Base-by-base conservation (phyloP, 1,284 basidiomycete species). In the Trametes versicolor region DNA sequence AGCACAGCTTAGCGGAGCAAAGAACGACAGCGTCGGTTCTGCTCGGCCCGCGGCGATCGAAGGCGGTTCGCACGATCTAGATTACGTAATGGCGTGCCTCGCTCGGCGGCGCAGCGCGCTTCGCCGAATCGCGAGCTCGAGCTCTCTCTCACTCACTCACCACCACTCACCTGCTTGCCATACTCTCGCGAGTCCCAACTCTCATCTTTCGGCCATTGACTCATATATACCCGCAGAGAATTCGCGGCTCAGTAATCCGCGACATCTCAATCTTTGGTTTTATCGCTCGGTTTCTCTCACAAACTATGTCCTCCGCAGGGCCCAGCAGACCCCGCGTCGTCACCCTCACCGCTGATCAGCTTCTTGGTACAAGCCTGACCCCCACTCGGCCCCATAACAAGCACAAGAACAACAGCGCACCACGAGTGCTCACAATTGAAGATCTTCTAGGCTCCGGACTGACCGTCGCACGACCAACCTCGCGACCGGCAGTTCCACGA, bases 321-420 rank as follows among this genome's bases (percentile, higher is more conserved):
- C 59, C 67, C 19, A 64, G 64, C 62, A 55, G 64, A 23, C 63
- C 65, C 17, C 68, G 68, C 39, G 63, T 66, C 36, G 60, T 69
- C 50, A 66, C 66, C 34, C 68, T 69, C 54, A 69, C 68, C 41
- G 68, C 68, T 41, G 68, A 69, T 54, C 68, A 69, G 41, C 65
- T 69, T 19, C 68, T 69, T 47, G 68, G 68, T 8, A 37, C 68
- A n/a, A 62, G 62, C 29, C 63, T 66, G 29, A 65, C 60, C 3
- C 63, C 64, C 17, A 60, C 64, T 13, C 64, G 67, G 4, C 53
- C 63, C 2, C 55, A 56, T 50, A 69, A 61, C 32, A 58, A 45
- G 7, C 19, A 25, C 29, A 51, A 51, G 32, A 34, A 54, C 25
- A 65, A 58, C 51, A 62, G 60, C 23, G 36, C 49, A 23, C 62